Evolutionary conservation across 371 early-diverging fungal species (phyloP).

Genomic region (Amoeboaphelidium occidentale): DNA sequence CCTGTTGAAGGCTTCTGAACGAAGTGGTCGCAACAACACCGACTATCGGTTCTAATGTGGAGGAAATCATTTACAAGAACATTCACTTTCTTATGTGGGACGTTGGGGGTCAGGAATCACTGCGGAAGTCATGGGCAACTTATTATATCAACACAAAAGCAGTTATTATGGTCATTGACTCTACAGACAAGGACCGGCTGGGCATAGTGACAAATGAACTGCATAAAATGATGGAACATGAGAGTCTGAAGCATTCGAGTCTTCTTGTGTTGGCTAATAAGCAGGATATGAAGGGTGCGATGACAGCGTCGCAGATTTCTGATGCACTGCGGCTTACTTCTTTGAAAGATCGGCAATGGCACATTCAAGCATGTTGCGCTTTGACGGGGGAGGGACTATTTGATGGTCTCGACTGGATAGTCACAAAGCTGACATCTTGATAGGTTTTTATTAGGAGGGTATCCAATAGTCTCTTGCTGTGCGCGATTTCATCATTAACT

Average conservation of each 20-base stretch:
- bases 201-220: constrained; percentile 34
- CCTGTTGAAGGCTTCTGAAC: constrained; percentile 24
- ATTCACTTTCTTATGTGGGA: constrained; percentile 51
- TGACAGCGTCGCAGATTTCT: constrained; percentile 36
- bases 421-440: constrained; percentile 4
- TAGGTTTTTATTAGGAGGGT: too few species aligned
- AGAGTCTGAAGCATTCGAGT: constrained; percentile 29
- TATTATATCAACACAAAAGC: constrained; percentile 45
- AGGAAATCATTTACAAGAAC: constrained; percentile 37
- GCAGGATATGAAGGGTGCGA: constrained; percentile 36
- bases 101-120: constrained; percentile 43
- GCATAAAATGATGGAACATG: constrained; percentile 44
- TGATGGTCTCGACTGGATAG: constrained; percentile 48
- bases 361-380: constrained; percentile 42
- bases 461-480: too few species aligned
- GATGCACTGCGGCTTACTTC: constrained; percentile 31
- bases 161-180: constrained; percentile 50
- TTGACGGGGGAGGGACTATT: constrained; percentile 38
- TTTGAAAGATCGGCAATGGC: constrained; percentile 42
- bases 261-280: constrained; percentile 44
- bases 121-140: constrained; percentile 40
- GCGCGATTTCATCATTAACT: too few species aligned
- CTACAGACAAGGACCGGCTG: constrained; percentile 34
- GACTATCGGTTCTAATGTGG: constrained; percentile 11
- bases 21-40: constrained; percentile 44